Evolutionary conservation across 2,329 filamentous ascomycete species (phyloP).

Genomic region (Trichoderma sp.): DNA sequence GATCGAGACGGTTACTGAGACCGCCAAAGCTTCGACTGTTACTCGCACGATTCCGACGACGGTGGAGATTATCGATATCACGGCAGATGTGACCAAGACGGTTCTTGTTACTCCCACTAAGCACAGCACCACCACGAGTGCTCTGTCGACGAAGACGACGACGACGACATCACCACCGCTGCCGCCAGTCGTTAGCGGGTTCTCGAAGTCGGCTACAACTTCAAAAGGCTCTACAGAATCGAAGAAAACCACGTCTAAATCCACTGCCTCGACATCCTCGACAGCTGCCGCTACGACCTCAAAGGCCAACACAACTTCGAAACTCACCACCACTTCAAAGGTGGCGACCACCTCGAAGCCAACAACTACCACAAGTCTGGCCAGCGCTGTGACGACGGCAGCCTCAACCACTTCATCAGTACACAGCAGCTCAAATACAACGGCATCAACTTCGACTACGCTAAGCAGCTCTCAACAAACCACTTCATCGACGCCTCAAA

Average conservation of each 20-base stretch:
- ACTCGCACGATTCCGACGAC: conserved; percentile 35
- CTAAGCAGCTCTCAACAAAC: neutral
- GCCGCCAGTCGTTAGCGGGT: neutral
- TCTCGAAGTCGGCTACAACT: neutral
- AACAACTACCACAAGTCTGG: neutral
- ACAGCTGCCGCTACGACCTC: neutral
- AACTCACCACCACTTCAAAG: neutral
- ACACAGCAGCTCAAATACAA: neutral
- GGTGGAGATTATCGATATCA: conserved; percentile 38
- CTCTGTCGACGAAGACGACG: neutral
- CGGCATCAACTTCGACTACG: neutral
- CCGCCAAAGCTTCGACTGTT: conserved; percentile 34
- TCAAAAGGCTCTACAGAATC: neutral
- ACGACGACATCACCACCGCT: neutral
- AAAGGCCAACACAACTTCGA: conserved; percentile 11
- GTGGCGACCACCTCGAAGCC: neutral
- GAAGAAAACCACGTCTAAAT: neutral
- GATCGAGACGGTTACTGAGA: conserved; percentile 39
- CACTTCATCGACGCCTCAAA: neutral
- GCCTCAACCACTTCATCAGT: neutral
- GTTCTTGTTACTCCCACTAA: conserved; percentile 34
- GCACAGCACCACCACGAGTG: neutral
- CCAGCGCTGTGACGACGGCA: neutral
- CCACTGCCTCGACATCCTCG: conserved; percentile 2
- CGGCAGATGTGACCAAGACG: conserved; percentile 31